These are phyloP conservation scores for Phytophthora brassicae DNA, from an alignment of 352 stramenopile genomes.

Conservation along the genomic window DNA sequence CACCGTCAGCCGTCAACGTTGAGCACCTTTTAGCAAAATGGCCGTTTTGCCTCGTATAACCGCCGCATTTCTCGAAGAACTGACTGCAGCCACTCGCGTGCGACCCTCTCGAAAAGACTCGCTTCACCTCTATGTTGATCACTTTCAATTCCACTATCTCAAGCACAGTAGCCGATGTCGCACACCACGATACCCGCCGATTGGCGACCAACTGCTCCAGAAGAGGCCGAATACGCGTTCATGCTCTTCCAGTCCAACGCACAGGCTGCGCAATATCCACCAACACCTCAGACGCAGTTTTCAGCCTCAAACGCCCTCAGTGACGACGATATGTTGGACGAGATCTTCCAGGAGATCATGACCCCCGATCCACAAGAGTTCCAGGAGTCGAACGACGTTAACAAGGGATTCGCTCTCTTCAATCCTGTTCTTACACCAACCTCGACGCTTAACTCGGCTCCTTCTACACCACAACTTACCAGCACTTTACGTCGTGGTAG, in stretches of 20 bases:
- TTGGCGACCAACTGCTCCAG: slow-evolving; percentile 23
- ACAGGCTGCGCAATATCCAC: slow-evolving; percentile 9
- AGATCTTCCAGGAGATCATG: slow-evolving; percentile 49
- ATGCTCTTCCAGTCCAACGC: slow-evolving; percentile 32
- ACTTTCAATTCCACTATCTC: slow-evolving; percentile 38
- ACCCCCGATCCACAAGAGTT: slow-evolving; percentile 20
- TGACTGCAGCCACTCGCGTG: slow-evolving; percentile 12
- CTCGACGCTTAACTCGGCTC: slow-evolving; percentile 23
- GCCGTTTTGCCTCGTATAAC: slow-evolving; percentile 32
- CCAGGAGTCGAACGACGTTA: neutral
- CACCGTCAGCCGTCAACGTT: neutral
- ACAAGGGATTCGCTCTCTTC: slow-evolving; percentile 7
- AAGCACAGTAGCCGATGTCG: slow-evolving; percentile 12
- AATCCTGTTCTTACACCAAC: slow-evolving; percentile 15
- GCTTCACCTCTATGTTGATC: slow-evolving; percentile 7
- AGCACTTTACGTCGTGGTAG: slow-evolving; percentile 25
- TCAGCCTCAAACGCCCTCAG: slow-evolving; percentile 26
- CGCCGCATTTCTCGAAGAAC: slow-evolving; percentile 25
- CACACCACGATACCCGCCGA: slow-evolving; percentile 16
- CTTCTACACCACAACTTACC: slow-evolving; percentile 34
- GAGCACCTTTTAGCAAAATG: slow-evolving; percentile 7
- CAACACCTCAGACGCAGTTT: slow-evolving; percentile 11
- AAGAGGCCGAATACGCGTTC: slow-evolving; percentile 26
- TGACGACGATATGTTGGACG: slow-evolving; percentile 46
- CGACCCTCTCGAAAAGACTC: neutral